Conservation (phyloP, 176 grass and related monocot species). For the Oryza rufipogon region DNA sequence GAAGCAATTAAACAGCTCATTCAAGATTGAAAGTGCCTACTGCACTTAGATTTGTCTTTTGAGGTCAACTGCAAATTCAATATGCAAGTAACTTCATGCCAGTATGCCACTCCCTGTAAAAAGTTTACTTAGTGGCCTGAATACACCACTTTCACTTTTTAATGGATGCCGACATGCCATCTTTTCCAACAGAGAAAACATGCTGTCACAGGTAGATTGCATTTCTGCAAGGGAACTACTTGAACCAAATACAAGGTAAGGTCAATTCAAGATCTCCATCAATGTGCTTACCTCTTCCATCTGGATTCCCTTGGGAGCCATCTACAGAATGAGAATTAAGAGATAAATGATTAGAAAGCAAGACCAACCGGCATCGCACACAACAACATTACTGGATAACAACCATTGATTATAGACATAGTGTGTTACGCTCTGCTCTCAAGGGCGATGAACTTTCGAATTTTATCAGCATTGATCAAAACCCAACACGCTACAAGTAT, state of each 20-base stretch:
- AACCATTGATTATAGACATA: constrained; percentile 4
- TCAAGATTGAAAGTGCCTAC: not conserved
- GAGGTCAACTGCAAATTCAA: constrained; percentile 13
- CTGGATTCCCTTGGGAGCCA: constrained; percentile 78
- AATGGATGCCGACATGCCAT: constrained; percentile 21
- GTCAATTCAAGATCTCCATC: constrained; percentile 37
- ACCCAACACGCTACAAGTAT: not conserved
- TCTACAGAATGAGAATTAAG: constrained; percentile 51
- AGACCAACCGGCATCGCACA: not conserved
- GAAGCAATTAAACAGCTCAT: constrained; percentile 12
- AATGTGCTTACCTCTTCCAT: constrained; percentile 71
- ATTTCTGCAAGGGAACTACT: constrained; percentile 43
- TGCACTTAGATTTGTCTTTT: constrained; percentile 15
- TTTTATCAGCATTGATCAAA: not conserved
- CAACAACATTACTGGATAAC: not conserved
- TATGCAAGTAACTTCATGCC: not conserved
- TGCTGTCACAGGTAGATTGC: constrained; percentile 19
- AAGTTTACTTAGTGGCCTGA: not conserved
- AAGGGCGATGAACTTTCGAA: not conserved
- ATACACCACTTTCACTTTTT: constrained; percentile 15
- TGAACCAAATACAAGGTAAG: constrained; percentile 41
- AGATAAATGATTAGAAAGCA: constrained; percentile 24
- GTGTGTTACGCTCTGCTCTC: not conserved
- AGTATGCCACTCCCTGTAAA: not conserved
- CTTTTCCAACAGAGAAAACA: constrained; percentile 26